Percentiles rank a stretch among this genome's conserved stretches.
phyloP scores from a whole-genome alignment of 768 basidiomycete genomes.

The Phaeolepiota aurea region DNA sequence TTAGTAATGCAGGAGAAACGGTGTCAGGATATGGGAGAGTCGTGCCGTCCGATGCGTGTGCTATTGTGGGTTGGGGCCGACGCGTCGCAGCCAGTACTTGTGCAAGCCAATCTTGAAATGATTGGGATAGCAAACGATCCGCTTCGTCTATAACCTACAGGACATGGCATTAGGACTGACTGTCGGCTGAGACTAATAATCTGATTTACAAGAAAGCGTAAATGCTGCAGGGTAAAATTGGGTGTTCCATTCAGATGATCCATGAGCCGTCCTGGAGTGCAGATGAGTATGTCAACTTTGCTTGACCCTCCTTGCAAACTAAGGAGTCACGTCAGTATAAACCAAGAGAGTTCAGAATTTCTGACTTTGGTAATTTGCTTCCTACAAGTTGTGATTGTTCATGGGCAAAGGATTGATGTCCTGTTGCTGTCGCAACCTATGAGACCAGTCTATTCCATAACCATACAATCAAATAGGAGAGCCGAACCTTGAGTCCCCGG shows the following conservation, averaged over 20 bases:
- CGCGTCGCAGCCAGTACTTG: slow-evolving; percentile 73
- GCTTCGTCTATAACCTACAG: slow-evolving; percentile 93
- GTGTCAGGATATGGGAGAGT: slow-evolving; percentile 35
- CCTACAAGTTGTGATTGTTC: slow-evolving; percentile 80
- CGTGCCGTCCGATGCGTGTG: not conserved
- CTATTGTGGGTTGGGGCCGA: slow-evolving; percentile 12
- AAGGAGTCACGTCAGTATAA: not conserved
- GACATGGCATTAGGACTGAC: too few relatives aligned
- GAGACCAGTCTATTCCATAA: too few relatives aligned
- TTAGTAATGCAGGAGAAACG: slow-evolving; percentile 53
- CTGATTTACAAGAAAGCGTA: slow-evolving; percentile 82
- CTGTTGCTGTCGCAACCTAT: slow-evolving; percentile 76
- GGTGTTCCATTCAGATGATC: slow-evolving; percentile 86
- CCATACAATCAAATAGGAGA: not conserved
- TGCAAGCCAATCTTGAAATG: slow-evolving; percentile 92
- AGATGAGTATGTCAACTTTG: slow-evolving; percentile 89
- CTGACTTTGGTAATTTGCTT: slow-evolving; percentile 46
- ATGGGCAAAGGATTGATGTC: slow-evolving; percentile 89
- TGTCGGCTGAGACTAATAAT: too few relatives aligned
- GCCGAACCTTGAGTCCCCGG: slow-evolving; percentile 76
- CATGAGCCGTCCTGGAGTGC: slow-evolving; percentile 91
- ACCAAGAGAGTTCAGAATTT: not conserved
- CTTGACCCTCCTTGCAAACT: slow-evolving; percentile 82
- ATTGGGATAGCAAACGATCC: slow-evolving; percentile 89
- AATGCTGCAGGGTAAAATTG: slow-evolving; percentile 88